Conservation (phyloP, 2,329 filamentous ascomycete genomes). For the Penicillium verrucosum region DNA sequence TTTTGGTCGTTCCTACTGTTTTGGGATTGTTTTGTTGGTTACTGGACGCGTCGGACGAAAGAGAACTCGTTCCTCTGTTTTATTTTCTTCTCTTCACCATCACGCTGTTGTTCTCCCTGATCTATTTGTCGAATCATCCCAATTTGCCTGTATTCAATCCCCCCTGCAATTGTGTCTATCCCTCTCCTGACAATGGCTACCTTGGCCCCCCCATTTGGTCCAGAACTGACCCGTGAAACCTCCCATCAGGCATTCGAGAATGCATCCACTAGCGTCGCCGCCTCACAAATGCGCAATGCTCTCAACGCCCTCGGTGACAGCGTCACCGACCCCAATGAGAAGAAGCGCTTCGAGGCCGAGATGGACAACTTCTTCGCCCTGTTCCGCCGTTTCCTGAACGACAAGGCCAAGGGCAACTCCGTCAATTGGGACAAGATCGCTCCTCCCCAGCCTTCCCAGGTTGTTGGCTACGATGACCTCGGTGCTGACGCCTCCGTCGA, state of each 20-base stretch:
- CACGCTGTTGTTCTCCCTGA: background rate
- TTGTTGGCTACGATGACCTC: constrained; percentile 90
- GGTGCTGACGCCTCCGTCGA: constrained; percentile 85
- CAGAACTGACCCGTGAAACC: constrained; percentile 7
- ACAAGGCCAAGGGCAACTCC: constrained; percentile 96
- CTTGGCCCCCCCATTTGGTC: background rate
- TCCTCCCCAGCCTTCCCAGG: constrained; percentile 87
- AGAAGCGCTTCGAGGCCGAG: constrained; percentile 91
- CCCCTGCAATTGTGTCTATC: background rate
- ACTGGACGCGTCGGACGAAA: background rate
- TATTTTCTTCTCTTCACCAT: background rate
- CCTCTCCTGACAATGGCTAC: background rate
- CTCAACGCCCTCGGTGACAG: constrained; percentile 89
- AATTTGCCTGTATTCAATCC: background rate
- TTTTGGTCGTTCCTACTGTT: background rate
- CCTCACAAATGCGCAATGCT: constrained; percentile 98
- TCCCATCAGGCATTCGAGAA: constrained; percentile 86
- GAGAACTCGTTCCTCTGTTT: background rate
- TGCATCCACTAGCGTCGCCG: constrained; percentile 95
- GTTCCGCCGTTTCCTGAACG: constrained; percentile 96
- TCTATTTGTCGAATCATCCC: background rate
- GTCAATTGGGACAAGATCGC: constrained; percentile 97
- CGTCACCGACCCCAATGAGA: constrained; percentile 71
- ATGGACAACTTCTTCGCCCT: constrained; percentile 99
- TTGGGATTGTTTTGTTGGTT: background rate